Evolutionary conservation across 2,329 filamentous ascomycete genomes (phyloP), one percentile per base, ranked within the genome.

Genomic region (Colletotrichum orbiculare): DNA sequence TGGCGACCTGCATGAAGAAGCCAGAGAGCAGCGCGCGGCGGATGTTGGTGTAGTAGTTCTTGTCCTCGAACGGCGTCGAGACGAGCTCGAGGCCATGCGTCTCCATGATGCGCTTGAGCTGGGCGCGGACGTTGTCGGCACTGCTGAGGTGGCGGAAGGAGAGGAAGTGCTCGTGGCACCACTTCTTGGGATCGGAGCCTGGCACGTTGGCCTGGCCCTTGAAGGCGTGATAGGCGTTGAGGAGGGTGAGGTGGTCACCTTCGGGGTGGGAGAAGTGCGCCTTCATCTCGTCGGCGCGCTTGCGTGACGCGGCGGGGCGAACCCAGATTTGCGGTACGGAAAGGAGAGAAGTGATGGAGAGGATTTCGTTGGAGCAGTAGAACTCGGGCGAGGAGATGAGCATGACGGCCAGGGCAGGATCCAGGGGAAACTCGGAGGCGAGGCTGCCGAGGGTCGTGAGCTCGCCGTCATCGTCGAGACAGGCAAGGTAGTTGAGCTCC

Each of bases 1-100:
- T 97, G 64, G 96, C 96, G 25, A 98, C 93, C 77, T 99, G 96
- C 96, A 99, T 99, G 85, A 99, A 99, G 85, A 99, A 99, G 39
- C 96, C 96, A 1, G 94, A 87, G 11, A 97, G 91, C 12, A 99
- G 86, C 8, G 96, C 95, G 42, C 94, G 90, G 48, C 95, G 92
- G 73, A 99, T 99, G 78, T 99, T 99, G 77, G 89, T 93, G 80
- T 98, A 99, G 83, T 99, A 99, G 75, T 96, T 93, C 84, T 97
- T 97, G 81, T 98, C 90, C 72, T 94, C 91, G 74, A 97, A 98
- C 0, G 91, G 87, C 0, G 95, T 98, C 56, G 92, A 96, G 59
- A 97, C 77, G 54, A 99, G 88, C 67, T 97, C 92, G 9, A 99
- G 81, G 64, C 90, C 91, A 70, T 94, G 88, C 12, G 91, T 93